Conservation (phyloP, 1,139 yeast genomes). For the Taphrina communis region DNA sequence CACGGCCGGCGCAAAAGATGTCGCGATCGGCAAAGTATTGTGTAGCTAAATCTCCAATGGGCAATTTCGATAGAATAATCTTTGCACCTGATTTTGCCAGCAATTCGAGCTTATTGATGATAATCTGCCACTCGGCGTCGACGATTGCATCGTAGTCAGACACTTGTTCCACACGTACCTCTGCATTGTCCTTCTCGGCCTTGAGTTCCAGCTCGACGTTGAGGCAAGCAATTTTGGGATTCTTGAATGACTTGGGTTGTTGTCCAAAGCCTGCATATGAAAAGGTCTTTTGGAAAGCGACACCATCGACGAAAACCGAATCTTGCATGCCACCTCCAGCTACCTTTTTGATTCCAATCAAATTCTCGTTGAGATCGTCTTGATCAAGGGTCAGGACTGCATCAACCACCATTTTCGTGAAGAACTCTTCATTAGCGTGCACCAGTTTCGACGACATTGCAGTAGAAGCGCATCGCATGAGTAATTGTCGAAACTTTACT, state of each 20-base stretch:
- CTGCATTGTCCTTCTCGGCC: conserved; percentile 99
- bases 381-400: conserved; percentile 88
- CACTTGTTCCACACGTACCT: conserved; percentile 92
- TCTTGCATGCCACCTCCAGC: conserved; percentile 93
- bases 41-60: conserved; percentile 97
- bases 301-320: conserved; percentile 85
- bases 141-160: conserved; percentile 94
- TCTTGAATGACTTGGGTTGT: conserved; percentile 82
- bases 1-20: conserved; percentile 98
- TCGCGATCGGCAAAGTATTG: conserved; percentile 96
- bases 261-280: conserved; percentile 98
- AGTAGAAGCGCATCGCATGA: conserved; percentile 92
- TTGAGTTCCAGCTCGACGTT: conserved; percentile 94
- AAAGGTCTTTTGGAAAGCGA: conserved; percentile 95
- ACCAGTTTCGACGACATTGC: conserved; percentile 97
- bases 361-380: conserved; percentile 79
- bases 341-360: conserved; percentile 93
- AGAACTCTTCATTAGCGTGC: conserved; percentile 81
- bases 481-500: conserved; percentile 67
- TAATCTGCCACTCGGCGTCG: conserved; percentile 98
- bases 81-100: conserved; percentile 86
- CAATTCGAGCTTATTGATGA: conserved; percentile 81
- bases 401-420: conserved; percentile 95
- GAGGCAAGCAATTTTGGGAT: conserved; percentile 82
- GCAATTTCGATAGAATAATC: conserved; percentile 89